phyloP scores from a whole-genome alignment of 352 stramenopile genomes.

The Pythium aristosporum region DNA sequence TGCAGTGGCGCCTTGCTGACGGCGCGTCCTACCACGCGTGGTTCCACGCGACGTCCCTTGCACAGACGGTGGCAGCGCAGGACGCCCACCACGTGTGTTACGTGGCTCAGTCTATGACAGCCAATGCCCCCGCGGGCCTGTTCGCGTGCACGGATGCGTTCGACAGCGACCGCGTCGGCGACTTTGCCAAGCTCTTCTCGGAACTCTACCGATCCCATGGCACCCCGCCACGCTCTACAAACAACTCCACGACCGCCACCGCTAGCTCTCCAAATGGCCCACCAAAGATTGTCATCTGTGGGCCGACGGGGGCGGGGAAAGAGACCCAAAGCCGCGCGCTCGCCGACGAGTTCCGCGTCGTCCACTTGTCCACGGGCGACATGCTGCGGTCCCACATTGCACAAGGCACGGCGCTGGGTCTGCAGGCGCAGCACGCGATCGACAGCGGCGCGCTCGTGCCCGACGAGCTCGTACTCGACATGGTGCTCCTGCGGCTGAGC shows the following conservation, averaged over 20 bases:
- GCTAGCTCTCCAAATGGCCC: constrained; percentile 12
- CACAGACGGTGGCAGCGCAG: constrained; percentile 37
- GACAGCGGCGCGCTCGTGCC: constrained; percentile 80
- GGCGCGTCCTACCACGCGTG: constrained; percentile 39
- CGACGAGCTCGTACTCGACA: constrained; percentile 30
- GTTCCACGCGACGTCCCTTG: constrained; percentile 37
- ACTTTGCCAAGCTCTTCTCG: constrained; percentile 59
- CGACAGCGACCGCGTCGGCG: constrained; percentile 37
- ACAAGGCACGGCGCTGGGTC: constrained; percentile 36
- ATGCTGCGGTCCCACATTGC: constrained; percentile 83
- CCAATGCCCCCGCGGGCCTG: constrained; percentile 32
- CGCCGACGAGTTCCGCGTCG: constrained; percentile 69
- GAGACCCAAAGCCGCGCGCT: constrained; percentile 93
- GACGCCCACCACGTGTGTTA: constrained; percentile 60
- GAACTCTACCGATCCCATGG: constrained; percentile 54
- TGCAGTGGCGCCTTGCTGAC: constrained; percentile 34
- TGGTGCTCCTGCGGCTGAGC: constrained; percentile 73
- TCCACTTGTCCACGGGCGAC: constrained; percentile 87
- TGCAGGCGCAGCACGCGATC: constrained; percentile 86
- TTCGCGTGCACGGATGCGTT: constrained; percentile 56
- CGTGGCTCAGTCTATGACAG: constrained; percentile 42
- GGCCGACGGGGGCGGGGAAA: constrained; percentile 93
- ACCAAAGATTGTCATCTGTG: constrained; percentile 84
- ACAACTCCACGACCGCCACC: not conserved
- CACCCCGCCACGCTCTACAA: constrained; percentile 13